phyloP scores from a whole-genome alignment of 2,329 filamentous ascomycete genomes.

The Colletotrichum sp. region DNA sequence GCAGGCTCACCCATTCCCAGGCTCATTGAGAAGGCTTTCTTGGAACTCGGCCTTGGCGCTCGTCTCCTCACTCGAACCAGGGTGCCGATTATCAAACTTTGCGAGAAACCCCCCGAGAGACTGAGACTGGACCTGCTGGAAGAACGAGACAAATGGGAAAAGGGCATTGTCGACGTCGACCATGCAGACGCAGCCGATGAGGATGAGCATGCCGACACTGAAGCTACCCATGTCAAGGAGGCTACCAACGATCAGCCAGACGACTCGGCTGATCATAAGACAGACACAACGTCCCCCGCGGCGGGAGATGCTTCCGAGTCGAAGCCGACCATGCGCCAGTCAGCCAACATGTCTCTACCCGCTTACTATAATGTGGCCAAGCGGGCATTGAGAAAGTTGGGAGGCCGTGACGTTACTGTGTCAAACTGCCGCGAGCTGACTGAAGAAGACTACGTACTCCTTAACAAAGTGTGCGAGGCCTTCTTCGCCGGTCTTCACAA shows the following conservation, averaged over 20 bases:
- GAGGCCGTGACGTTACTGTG: constrained; percentile 55
- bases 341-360: constrained; percentile 42
- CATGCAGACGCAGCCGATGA: constrained; percentile 39
- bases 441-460: constrained; percentile 48
- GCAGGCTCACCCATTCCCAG: constrained; percentile 71
- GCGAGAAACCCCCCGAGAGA: constrained; percentile 68
- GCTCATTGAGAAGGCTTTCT: constrained; percentile 75
- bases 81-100: constrained; percentile 89
- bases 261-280: neutral
- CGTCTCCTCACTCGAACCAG: constrained; percentile 79
- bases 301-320: neutral
- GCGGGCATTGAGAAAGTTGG: constrained; percentile 51
- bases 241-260: neutral
- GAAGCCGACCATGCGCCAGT: constrained; percentile 44
- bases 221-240: neutral
- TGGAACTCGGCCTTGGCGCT: constrained; percentile 76
- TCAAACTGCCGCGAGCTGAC: constrained; percentile 50
- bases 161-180: constrained; percentile 47
- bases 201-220: constrained; percentile 8
- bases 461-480: constrained; percentile 57
- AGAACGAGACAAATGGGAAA: constrained; percentile 76
- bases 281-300: neutral
- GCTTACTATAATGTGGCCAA: constrained; percentile 56
- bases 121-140: constrained; percentile 66
- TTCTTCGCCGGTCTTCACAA: constrained; percentile 62